Percentiles rank a stretch among this genome's conserved stretches.
phyloP scores from a whole-genome alignment of 108 stramenopile genomes.

The Mediolabrus comicus region DNA sequence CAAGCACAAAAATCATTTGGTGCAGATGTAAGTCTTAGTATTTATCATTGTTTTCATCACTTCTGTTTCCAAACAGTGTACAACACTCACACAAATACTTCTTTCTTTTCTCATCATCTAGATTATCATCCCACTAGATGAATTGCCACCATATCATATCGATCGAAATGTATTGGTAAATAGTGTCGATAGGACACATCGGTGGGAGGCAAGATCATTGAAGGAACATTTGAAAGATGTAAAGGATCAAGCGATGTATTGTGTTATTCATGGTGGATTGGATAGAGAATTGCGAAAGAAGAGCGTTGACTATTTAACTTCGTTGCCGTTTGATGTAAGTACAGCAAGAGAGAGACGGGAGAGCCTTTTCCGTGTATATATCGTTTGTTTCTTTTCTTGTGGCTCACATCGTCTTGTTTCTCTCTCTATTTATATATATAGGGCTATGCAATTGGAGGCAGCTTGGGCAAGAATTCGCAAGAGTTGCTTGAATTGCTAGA shows the following conservation, averaged over 20 bases:
- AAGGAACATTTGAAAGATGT: conserved; percentile 78
- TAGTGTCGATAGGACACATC: conserved; percentile 84
- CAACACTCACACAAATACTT: too few species aligned
- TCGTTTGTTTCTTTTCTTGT: background rate
- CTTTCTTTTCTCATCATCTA: too few species aligned
- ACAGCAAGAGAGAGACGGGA: too few species aligned
- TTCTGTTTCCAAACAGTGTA: too few species aligned
- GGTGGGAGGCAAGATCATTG: conserved; percentile 93
- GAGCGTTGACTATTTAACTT: conserved; percentile 85
- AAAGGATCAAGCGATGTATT: conserved; percentile 89
- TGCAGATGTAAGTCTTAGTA: too few species aligned
- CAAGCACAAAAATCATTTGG: conserved; percentile 89
- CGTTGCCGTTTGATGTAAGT: conserved; percentile 85
- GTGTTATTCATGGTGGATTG: conserved; percentile 91
- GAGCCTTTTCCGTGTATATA: background rate
- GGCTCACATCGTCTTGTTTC: background rate
- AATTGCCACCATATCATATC: conserved; percentile 89
- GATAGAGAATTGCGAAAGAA: conserved; percentile 74
- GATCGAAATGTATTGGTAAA: conserved; percentile 56
- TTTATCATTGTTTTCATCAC: too few species aligned
- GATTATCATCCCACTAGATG: conserved; percentile 96
- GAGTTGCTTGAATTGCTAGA: conserved; percentile 83
- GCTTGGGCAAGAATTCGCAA: conserved; percentile 81
- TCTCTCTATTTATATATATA: background rate
- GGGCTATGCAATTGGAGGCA: conserved; percentile 89